Base-by-base conservation (phyloP, 768 basidiomycete genomes). In the Rhodotorula sphaerocarpa region DNA sequence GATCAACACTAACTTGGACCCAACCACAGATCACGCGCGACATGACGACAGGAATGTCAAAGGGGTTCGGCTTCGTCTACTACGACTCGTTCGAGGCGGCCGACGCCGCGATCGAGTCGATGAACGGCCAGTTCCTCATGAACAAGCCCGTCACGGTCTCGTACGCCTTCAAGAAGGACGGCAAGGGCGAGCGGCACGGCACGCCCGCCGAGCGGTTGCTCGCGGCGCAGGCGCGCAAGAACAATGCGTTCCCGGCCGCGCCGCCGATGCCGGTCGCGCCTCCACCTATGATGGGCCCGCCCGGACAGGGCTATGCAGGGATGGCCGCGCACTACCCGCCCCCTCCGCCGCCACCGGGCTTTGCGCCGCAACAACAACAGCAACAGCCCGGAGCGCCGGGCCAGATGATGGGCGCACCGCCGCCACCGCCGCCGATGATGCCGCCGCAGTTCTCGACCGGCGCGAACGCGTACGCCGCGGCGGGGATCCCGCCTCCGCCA, bases 121-220 rank as follows among this genome's bases (percentile, higher is more conserved):
- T 97, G 93, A 92, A 96, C 70, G 84, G 85, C 43, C 92, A 97
- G 73, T 96, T 90, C 82, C 80, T 97, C 50, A 92, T 92, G 86
- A 96, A 97, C 80, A 96, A 96, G 78, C 87, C 91, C 57, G 89
- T 99, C 73, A 84, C 86, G 23, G 91, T 95, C 16, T 91, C 96
- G 74, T 99, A 95, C 75, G 93, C 95, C 3, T 96, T 97, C 82
- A 97, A 99, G 78, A 97, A 97, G 78, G 95, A 97, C 73, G 91
- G 90, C 47, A 93, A 96, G 74, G 93, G 93, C 60, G 95, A 99
- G 76, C 83, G 95, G 7, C 95, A 97, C 72, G 95, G 95, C 33
- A 95, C 93, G 16, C 80, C 87, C 21, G 92, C 95, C n/a, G 95
- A 99, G 77, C 85, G 95, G 60, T 83, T 96, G 39, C 82, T 99